These are phyloP conservation scores for Sugiyamaella qingdaonensis DNA, from an alignment of 805 yeast species.

Conservation along the genomic window DNA sequence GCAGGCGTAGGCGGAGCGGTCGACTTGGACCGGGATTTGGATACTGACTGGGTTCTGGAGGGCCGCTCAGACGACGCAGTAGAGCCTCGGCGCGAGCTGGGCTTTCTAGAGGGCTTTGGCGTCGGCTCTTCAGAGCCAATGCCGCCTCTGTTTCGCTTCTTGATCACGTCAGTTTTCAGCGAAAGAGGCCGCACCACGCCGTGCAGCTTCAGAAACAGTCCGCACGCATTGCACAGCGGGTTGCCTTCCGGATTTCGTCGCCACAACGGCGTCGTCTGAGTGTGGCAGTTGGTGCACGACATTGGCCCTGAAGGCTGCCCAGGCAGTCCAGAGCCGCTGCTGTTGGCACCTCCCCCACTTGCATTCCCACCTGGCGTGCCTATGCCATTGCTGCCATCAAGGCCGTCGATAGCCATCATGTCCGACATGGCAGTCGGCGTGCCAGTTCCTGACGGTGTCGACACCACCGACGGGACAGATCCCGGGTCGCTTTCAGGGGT, in stretches of 20 bases:
- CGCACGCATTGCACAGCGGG: constrained; percentile 95
- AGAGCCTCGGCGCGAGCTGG: constrained; percentile 14
- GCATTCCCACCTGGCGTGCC: constrained; percentile 1
- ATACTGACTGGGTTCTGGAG: constrained; percentile 9
- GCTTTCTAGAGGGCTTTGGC: constrained; percentile 5
- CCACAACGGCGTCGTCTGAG: constrained; percentile 93
- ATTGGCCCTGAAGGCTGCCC: constrained; percentile 27
- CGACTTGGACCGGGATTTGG: constrained; percentile 7
- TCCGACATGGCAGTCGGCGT: not conserved
- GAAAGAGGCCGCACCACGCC: constrained; percentile 94
- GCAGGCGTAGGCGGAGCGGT: constrained; percentile 1
- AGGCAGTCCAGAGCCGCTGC: not conserved
- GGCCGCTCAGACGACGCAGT: constrained; percentile 4
- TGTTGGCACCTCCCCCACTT: not conserved
- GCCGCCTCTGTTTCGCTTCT: constrained; percentile 71
- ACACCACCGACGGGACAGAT: constrained; percentile 1
- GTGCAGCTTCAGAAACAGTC: constrained; percentile 83
- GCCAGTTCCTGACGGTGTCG: constrained; percentile 9
- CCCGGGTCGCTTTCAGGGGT: constrained; percentile 10
- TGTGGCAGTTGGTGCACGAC: constrained; percentile 80
- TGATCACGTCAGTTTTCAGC: constrained; percentile 86
- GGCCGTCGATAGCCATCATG: not conserved
- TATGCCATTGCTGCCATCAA: not conserved
- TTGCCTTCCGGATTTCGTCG: constrained; percentile 88
- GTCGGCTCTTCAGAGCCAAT: constrained; percentile 5